These are phyloP conservation scores for Daldinia childiae DNA, from an alignment of 495 filamentous ascomycete species.

Conservation along the genomic window DNA sequence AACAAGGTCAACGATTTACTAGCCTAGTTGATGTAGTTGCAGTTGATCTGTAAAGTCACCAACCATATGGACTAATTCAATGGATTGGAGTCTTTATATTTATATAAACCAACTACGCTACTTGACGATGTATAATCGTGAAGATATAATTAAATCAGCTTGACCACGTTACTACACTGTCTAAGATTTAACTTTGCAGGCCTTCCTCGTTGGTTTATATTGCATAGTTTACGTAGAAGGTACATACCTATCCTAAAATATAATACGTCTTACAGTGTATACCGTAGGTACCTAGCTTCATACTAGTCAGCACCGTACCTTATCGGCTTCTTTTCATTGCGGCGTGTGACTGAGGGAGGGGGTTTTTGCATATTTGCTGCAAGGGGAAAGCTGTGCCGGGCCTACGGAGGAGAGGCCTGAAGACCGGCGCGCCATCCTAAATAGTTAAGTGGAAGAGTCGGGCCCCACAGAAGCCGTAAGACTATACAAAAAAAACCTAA, in stretches of 20 bases:
- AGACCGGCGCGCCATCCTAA: conserved; percentile 21
- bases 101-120: too few species aligned
- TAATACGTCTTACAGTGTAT: not conserved
- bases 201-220: too few species aligned
- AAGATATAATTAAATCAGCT: too few species aligned
- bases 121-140: too few species aligned
- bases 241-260: too few species aligned
- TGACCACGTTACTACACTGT: not conserved
- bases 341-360: not conserved
- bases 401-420: not conserved
- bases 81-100: too few species aligned
- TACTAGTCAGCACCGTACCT: not conserved
- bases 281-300: too few species aligned
- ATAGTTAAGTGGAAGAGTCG: conserved; percentile 32
- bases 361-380: not conserved
- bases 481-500: conserved; percentile 17
- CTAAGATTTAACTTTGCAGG: not conserved
- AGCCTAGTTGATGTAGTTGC: too few species aligned
- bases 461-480: conserved; percentile 27
- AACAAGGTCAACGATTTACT: not conserved
- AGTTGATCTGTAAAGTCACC: too few species aligned
- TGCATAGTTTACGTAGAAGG: too few species aligned
- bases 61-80: too few species aligned
- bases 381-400: conserved; percentile 3
- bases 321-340: not conserved